Evolutionary conservation across 176 grass and related monocot species (phyloP).

Genomic region (Musa troglodytarum): DNA sequence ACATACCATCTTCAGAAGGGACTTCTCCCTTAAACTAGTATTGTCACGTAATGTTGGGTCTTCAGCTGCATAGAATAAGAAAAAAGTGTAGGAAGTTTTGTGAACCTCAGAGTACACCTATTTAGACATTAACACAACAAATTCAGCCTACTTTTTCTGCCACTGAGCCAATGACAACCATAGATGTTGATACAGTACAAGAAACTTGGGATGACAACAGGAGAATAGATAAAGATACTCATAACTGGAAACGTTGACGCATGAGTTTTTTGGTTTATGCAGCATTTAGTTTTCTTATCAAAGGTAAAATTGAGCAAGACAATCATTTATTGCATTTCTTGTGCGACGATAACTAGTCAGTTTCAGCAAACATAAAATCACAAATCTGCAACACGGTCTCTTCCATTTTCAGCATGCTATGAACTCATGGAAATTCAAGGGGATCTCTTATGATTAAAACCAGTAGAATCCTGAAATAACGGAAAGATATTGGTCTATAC

Average conservation of each 20-base stretch:
- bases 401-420: too few species aligned
- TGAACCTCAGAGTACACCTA: not conserved
- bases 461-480: too few species aligned
- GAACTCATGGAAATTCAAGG: too few species aligned
- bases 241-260: not conserved
- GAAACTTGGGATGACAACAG: not conserved
- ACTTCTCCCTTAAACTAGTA: conserved; percentile 55
- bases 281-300: not conserved
- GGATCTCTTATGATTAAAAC: too few species aligned
- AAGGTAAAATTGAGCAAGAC: too few species aligned
- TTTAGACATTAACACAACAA: not conserved
- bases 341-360: too few species aligned
- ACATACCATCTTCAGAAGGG: conserved; percentile 72
- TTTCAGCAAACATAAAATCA: too few species aligned
- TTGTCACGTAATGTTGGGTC: conserved; percentile 75
- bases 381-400: too few species aligned
- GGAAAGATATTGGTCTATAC: not conserved
- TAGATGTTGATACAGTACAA: too few species aligned
- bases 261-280: not conserved
- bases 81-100: not conserved
- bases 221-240: not conserved
- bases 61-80: conserved; percentile 39
- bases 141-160: not conserved
- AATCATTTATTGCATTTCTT: too few species aligned
- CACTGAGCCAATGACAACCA: not conserved